Percentiles rank a stretch among this genome's conserved stretches.
These are phyloP conservation scores for Talaromyces atroroseus DNA, from an alignment of 2,329 filamentous ascomycete species.

Conservation along the genomic window DNA sequence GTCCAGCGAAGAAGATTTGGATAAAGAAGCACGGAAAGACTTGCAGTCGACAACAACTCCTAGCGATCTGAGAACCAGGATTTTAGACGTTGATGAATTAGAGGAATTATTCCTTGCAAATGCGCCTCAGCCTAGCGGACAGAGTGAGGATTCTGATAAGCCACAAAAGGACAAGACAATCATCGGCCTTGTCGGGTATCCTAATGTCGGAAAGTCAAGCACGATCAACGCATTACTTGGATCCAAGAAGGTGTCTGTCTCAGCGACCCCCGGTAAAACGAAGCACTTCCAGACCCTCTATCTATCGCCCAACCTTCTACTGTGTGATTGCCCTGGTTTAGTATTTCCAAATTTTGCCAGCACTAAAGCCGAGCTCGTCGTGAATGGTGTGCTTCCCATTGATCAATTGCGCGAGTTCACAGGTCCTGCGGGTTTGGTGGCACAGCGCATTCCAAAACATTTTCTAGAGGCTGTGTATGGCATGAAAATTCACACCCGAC, in stretches of 20 bases:
- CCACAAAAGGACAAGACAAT: slow-evolving; percentile 62
- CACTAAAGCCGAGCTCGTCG: slow-evolving; percentile 93
- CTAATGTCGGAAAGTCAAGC: slow-evolving; percentile 97
- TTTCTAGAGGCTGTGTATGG: slow-evolving; percentile 94
- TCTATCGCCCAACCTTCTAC: slow-evolving; percentile 77
- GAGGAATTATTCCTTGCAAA: slow-evolving; percentile 82
- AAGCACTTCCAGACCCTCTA: slow-evolving; percentile 99
- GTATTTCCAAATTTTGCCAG: slow-evolving; percentile 98
- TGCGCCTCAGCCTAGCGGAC: slow-evolving; percentile 50
- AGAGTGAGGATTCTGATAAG: slow-evolving; percentile 42
- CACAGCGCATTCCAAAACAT: slow-evolving; percentile 74
- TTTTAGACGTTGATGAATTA: slow-evolving; percentile 86
- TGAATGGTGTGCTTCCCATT: slow-evolving; percentile 90
- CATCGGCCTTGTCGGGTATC: slow-evolving; percentile 93
- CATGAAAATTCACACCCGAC: slow-evolving; percentile 75
- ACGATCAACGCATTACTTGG: slow-evolving; percentile 99
- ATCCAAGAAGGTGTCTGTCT: slow-evolving; percentile 97
- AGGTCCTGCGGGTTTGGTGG: slow-evolving; percentile 76
- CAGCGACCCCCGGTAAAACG: slow-evolving; percentile 93
- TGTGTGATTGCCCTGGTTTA: slow-evolving; percentile 97
- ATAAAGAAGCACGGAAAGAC: slow-evolving; percentile 33
- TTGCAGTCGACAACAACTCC: slow-evolving; percentile 20
- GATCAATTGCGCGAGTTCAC: slow-evolving; percentile 92
- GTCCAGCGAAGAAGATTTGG: slow-evolving; percentile 24
- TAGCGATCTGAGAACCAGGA: slow-evolving; percentile 57